phyloP scores from a whole-genome alignment of 1,284 basidiomycete genomes.

The Leccinum olivaceoglutinosum region DNA sequence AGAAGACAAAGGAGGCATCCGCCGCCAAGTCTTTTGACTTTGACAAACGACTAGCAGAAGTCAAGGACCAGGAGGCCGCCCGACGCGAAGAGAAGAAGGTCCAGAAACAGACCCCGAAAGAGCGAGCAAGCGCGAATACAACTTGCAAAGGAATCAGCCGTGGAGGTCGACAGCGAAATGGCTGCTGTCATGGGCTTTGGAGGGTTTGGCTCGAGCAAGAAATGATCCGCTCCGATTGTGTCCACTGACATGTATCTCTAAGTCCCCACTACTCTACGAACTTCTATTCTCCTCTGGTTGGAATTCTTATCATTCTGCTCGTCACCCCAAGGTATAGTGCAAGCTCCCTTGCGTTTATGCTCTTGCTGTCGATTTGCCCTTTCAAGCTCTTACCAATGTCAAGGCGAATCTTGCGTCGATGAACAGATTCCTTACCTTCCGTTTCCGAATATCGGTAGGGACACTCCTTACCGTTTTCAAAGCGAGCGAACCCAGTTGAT shows the following conservation, averaged over 20 bases:
- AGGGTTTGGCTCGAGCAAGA: constrained; percentile 83
- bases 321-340: constrained; percentile 20
- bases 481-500: not conserved
- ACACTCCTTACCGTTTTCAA: not conserved
- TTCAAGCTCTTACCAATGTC: not conserved
- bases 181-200: constrained; percentile 89
- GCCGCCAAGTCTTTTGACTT: constrained; percentile 90
- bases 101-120: constrained; percentile 66
- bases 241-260: constrained; percentile 31
- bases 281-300: not conserved
- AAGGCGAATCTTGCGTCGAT: not conserved
- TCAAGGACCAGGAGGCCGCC: constrained; percentile 68
- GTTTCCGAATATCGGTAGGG: not conserved
- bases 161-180: constrained; percentile 60
- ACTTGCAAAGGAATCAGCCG: constrained; percentile 49
- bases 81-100: constrained; percentile 66
- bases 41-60: constrained; percentile 78
- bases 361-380: not conserved
- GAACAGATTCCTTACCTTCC: not conserved
- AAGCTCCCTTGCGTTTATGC: constrained; percentile 2
- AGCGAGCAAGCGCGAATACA: constrained; percentile 56
- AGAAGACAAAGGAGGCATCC: constrained; percentile 76
- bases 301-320: constrained; percentile 1
- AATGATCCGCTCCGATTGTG: constrained; percentile 33
- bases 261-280: constrained; percentile 6